phyloP scores from a whole-genome alignment of 108 stramenopile species.

The Schizochytrium sp. region DNA sequence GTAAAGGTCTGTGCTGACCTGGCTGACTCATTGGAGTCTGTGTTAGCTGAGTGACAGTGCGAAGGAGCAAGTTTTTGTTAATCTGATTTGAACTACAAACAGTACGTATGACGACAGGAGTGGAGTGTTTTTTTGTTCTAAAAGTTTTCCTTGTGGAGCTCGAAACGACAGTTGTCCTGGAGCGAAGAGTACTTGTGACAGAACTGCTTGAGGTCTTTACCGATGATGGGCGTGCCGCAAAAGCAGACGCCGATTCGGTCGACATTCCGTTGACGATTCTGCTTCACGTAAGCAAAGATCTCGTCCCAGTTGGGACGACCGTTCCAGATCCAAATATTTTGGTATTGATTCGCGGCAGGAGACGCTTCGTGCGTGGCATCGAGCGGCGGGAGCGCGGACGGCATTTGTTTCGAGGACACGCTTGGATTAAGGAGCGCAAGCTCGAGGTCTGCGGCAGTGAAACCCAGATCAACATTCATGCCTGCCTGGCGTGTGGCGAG shows the following conservation, averaged over 20 bases:
- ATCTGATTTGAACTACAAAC: not conserved
- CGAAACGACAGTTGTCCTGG: conserved; percentile 16
- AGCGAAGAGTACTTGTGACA: not conserved
- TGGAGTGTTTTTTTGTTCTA: not conserved
- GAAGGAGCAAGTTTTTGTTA: not conserved
- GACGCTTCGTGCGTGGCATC: not conserved
- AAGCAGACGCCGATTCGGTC: conserved; percentile 38
- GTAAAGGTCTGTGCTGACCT: too few relatives aligned
- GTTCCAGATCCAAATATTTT: conserved; percentile 36
- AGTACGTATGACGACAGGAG: not conserved
- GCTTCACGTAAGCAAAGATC: conserved; percentile 18
- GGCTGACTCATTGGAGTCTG: too few relatives aligned
- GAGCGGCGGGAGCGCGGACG: not conserved
- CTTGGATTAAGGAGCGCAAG: conserved; percentile 23
- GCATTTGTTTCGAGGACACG: not conserved
- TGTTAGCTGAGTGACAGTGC: too few relatives aligned
- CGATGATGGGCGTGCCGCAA: conserved; percentile 39
- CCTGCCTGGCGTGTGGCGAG: not conserved
- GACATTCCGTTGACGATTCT: not conserved
- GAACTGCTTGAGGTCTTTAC: conserved; percentile 11
- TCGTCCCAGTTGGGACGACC: conserved; percentile 39
- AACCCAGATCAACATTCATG: not conserved
- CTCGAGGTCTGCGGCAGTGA: conserved; percentile 22
- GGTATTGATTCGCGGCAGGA: conserved; percentile 23
- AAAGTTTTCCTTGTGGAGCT: conserved; percentile 30